Percentiles rank a stretch among this genome's conserved stretches.
phyloP scores from a whole-genome alignment of 2,329 filamentous ascomycete genomes.

The Lachnellula hyalina region DNA sequence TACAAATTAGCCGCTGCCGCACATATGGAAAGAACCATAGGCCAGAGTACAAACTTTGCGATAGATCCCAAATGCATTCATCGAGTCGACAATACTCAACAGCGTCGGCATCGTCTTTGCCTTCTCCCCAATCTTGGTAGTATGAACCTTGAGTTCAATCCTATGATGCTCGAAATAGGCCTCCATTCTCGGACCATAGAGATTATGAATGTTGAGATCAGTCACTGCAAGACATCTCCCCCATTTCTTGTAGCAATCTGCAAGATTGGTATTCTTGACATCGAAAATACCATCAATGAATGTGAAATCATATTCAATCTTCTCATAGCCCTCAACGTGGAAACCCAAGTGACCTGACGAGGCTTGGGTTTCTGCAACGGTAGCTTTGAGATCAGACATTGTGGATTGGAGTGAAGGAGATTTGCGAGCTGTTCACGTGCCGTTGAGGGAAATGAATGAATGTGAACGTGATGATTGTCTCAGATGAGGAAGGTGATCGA shows the following conservation, averaged over 20 bases:
- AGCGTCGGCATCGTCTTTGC: constrained; percentile 68
- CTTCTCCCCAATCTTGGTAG: constrained; percentile 71
- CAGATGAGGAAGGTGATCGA: background rate
- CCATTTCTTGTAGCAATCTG: constrained; percentile 61
- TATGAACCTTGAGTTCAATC: constrained; percentile 59
- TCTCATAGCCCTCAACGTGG: constrained; percentile 68
- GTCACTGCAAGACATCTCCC: constrained; percentile 62
- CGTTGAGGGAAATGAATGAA: no score
- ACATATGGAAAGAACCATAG: background rate
- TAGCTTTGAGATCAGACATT: constrained; percentile 67
- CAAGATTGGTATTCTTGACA: constrained; percentile 52
- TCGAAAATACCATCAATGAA: constrained; percentile 68
- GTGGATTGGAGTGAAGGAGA: background rate
- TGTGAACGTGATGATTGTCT: no score
- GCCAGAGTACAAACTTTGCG: constrained; percentile 43
- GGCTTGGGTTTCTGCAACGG: constrained; percentile 55
- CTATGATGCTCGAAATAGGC: constrained; percentile 61
- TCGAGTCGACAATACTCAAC: constrained; percentile 64
- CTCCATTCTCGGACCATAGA: constrained; percentile 63
- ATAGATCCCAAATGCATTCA: constrained; percentile 68
- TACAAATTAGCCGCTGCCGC: constrained; percentile 5
- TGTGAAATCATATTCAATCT: constrained; percentile 70
- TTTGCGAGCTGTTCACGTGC: background rate
- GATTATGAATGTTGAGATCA: constrained; percentile 64
- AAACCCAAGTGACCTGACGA: constrained; percentile 44